Base-by-base conservation (phyloP, 768 basidiomycete genomes). In the Lentinula raphanica region DNA sequence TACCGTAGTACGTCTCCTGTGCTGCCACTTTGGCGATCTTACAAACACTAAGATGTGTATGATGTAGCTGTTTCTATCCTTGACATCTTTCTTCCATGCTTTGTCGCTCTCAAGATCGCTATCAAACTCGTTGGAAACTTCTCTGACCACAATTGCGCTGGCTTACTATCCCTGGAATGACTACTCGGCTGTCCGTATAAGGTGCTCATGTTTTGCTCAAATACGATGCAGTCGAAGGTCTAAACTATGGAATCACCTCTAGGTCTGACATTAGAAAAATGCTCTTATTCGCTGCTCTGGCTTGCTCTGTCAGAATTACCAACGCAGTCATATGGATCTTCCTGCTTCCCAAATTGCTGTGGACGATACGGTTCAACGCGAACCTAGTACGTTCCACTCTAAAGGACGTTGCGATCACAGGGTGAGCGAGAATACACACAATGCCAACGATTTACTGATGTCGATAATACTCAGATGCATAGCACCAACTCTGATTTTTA, bases 121-220 rank as follows among this genome's bases (percentile, higher is more conserved):
- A 54, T 95, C 93, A 29, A 99, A 98, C 68, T 95, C 94, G 12
- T 73, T 95, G 27, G 97, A 99, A 67, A 94, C 94, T 0, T 85
- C 92, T 0, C 72, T 98, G 42, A 89, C 90, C 0, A 86, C 86
- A 0, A 71, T 88, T 40, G 95, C 94, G 1, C 79, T 96, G 56
- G 74, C 76, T 12, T 80, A 80, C 66, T 98, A 90, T 71, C 94
- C 89, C 0, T 92, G 89, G 89, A 74, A 81, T 60, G 68, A 58
- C 64, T 23, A 9, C 12, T 39, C 11, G 8, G 4, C 51, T 39
- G 23, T 25, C 40, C 21, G n/a, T 1, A 39, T 17, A 32, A 39
- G 23, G 32, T 53, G 13, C n/a, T n/a, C n/a, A n/a, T n/a, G 19
- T 29, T 5, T 28, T 19, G 3, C 27, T 23, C 28, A 27, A 15